Conservation (phyloP, 2,329 filamentous ascomycete species). For the Phoma sp. region DNA sequence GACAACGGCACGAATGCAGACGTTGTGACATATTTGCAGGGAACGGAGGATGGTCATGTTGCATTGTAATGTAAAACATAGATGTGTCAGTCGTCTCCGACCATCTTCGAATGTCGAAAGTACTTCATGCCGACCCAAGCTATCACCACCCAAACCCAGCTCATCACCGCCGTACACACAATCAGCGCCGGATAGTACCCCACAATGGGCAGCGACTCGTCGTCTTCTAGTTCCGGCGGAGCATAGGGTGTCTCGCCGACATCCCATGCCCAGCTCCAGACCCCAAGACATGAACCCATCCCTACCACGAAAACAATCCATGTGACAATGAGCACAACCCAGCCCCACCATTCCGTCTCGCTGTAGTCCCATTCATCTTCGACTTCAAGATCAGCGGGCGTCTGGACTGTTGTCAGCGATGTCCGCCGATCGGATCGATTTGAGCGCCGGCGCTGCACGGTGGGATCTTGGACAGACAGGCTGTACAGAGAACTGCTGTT, state of each 20-base stretch:
- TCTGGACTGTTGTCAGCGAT: slow-evolving; percentile 32
- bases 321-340: slow-evolving; percentile 87
- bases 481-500: slow-evolving; percentile 53
- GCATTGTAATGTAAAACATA: not conserved
- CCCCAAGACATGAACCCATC: slow-evolving; percentile 92
- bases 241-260: slow-evolving; percentile 95
- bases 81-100: slow-evolving; percentile 58
- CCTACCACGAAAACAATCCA: slow-evolving; percentile 97
- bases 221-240: slow-evolving; percentile 92
- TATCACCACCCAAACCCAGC: slow-evolving; percentile 97
- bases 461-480: slow-evolving; percentile 25
- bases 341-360: slow-evolving; percentile 98
- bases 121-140: slow-evolving; percentile 99
- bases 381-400: slow-evolving; percentile 33
- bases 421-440: slow-evolving; percentile 37
- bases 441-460: slow-evolving; percentile 42
- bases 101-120: slow-evolving; percentile 96
- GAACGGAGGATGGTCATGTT: not conserved
- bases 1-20: not conserved
- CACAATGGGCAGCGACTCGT: slow-evolving; percentile 91
- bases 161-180: slow-evolving; percentile 94
- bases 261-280: slow-evolving; percentile 99
- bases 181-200: slow-evolving; percentile 97
- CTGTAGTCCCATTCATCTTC: slow-evolving; percentile 82
- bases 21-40: not conserved